These are phyloP conservation scores for Kwoniella newhampshirensis DNA, from an alignment of 768 basidiomycete species.

Conservation along the genomic window DNA sequence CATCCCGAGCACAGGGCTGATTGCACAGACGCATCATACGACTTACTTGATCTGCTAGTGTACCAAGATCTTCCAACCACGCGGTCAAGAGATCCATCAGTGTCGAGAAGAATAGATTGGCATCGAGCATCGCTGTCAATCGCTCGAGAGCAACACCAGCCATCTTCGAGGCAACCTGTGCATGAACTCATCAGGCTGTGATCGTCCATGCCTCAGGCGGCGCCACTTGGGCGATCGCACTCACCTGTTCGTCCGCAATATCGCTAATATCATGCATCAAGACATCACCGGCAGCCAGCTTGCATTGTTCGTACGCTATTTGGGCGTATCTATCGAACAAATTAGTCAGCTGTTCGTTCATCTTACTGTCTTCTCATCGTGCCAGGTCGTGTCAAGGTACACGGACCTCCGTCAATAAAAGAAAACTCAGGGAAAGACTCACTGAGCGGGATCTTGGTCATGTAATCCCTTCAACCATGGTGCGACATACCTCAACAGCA, in stretches of 20 bases:
- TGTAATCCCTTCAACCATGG: conserved; percentile 73
- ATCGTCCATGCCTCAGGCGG: too few relatives aligned
- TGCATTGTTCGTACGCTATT: conserved; percentile 40
- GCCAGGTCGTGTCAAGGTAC: too few relatives aligned
- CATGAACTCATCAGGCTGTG: too few relatives aligned
- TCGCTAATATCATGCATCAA: conserved; percentile 3
- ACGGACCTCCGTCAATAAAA: too few relatives aligned
- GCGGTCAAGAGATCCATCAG: conserved; percentile 30
- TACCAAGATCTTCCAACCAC: conserved; percentile 45
- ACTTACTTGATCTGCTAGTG: conserved; percentile 23
- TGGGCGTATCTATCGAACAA: conserved; percentile 19
- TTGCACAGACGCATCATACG: too few relatives aligned
- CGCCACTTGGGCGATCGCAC: not conserved
- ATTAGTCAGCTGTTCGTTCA: not conserved
- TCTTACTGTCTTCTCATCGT: too few relatives aligned
- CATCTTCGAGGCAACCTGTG: conserved; percentile 19
- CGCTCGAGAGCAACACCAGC: conserved; percentile 36
- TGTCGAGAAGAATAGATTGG: conserved; percentile 26
- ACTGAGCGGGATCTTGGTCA: conserved; percentile 61
- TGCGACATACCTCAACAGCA: conserved; percentile 62
- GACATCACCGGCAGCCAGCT: conserved; percentile 14
- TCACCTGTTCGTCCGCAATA: conserved; percentile 15
- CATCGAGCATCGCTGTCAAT: conserved; percentile 27
- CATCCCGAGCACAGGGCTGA: not conserved
- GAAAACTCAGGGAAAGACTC: too few relatives aligned